A percentile compares a stretch with the other conserved stretches of the same genome.
These are phyloP conservation scores for Thielaviopsis musarum DNA, from an alignment of 2,329 filamentous ascomycete species.

Conservation along the genomic window DNA sequence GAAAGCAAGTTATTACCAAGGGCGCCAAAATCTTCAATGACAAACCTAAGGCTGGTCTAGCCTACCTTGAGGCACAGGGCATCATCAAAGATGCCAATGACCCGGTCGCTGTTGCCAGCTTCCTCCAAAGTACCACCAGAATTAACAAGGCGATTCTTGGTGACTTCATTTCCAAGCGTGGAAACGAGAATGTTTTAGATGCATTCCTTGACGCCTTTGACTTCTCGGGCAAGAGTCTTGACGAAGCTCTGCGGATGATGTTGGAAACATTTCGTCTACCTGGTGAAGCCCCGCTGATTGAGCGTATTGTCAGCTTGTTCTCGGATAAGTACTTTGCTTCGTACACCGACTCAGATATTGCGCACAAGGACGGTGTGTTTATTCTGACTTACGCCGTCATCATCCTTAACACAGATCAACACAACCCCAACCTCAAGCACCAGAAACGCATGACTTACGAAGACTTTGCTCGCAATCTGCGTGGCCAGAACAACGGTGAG, in stretches of 20 bases:
- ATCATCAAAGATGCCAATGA: slow-evolving; percentile 65
- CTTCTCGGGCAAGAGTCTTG: slow-evolving; percentile 70
- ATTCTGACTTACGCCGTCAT: slow-evolving; percentile 92
- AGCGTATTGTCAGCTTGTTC: slow-evolving; percentile 78
- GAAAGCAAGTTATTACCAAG: slow-evolving; percentile 77
- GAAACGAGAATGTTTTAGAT: slow-evolving; percentile 68
- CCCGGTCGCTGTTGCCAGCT: slow-evolving; percentile 63
- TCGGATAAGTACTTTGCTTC: slow-evolving; percentile 68
- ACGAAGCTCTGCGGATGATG: slow-evolving; percentile 77
- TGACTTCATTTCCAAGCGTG: slow-evolving; percentile 82
- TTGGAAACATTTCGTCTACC: slow-evolving; percentile 85
- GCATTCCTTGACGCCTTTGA: slow-evolving; percentile 80
- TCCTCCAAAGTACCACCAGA: slow-evolving; percentile 72
- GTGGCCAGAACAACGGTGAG: slow-evolving; percentile 71
- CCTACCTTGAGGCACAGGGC: slow-evolving; percentile 67
- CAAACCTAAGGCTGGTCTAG: slow-evolving; percentile 74
- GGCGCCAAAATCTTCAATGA: slow-evolving; percentile 91
- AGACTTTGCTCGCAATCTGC: slow-evolving; percentile 77
- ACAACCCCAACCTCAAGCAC: slow-evolving; percentile 74
- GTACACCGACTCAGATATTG: slow-evolving; percentile 51
- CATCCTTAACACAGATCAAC: slow-evolving; percentile 92
- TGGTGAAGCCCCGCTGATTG: slow-evolving; percentile 83
- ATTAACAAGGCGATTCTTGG: slow-evolving; percentile 83
- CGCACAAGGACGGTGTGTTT: slow-evolving; percentile 74
- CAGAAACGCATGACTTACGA: slow-evolving; percentile 68